Base-by-base conservation (phyloP, 495 filamentous ascomycete genomes). In the Xylaria flabelliformis region DNA sequence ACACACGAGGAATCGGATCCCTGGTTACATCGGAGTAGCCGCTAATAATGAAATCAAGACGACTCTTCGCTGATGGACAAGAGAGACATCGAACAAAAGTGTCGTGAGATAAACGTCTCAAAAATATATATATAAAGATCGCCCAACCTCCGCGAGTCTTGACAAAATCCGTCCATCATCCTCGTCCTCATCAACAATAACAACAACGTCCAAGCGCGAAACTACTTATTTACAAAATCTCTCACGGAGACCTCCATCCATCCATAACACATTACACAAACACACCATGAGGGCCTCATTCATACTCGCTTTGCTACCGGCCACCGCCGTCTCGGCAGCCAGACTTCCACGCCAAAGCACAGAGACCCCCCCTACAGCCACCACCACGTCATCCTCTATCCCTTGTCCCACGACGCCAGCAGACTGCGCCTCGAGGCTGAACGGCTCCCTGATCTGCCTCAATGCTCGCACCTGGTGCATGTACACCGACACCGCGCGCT, bases 401-500 rank as follows among this genome's bases (percentile, higher is more conserved):
- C 63, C 70, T 1, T 72, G 70, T 32, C 70, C 70, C 12, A 72
- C 70, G 41, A 61, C 70, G 17, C 70, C 70, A 9, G 41, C 51
- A 32, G 42, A 72, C 42, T 72, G 70, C 29, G 62, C 70, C 32
- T n/a, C 62, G 12, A 66, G 19, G 34, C 12, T 64, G n/a, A 44
- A 72, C 42, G 70, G 70, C 1, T 34, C 26, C 42, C 17, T 72
- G 41, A 17, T 72, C 24, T 72, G 70, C 17, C 70, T 72, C 50
- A 67, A 72, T 26, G 26, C 63, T 50, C 70, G 70, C 50, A 72
- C 70, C 2, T 72, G 70, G 70, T 72, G 70, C 42, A 2, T 26
- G 32, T 72, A 72, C 41, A 72, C 53, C 26, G 70, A 72, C 34
- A 29, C 70, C 41, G 36, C 51, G 13, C 70, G 63, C 62, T 24